Evolutionary conservation across 768 basidiomycete genomes (phyloP).

Genomic region (Russula emetica): DNA sequence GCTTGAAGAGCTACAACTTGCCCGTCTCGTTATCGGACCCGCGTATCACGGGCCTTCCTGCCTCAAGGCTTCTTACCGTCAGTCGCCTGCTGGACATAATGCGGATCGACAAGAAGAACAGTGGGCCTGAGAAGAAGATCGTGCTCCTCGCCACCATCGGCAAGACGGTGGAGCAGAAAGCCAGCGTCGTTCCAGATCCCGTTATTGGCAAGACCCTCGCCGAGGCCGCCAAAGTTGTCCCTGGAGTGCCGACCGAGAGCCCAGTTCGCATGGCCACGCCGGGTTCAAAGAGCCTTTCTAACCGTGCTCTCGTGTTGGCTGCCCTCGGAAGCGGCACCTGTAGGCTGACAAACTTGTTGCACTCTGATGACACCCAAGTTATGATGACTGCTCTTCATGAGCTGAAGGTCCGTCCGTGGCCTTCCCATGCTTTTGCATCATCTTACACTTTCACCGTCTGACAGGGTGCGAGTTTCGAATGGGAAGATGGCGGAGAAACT

Average conservation of each 20-base stretch:
- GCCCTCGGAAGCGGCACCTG: conserved; percentile 88
- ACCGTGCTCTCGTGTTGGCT: conserved; percentile 88
- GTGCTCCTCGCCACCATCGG: conserved; percentile 90
- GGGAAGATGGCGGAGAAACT: conserved; percentile 96
- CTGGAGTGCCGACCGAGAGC: conserved; percentile 53
- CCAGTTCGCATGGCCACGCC: conserved; percentile 81
- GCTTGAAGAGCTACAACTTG: conserved; percentile 86
- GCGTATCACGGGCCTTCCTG: conserved; percentile 65
- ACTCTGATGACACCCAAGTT: conserved; percentile 97
- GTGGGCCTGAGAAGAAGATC: conserved; percentile 86
- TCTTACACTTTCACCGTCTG: conserved; percentile 8
- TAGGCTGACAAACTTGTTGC: conserved; percentile 82
- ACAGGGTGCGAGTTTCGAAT: conserved; percentile 86
- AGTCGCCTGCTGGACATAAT: conserved; percentile 81
- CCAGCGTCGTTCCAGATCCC: conserved; percentile 76
- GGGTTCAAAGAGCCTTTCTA: conserved; percentile 94
- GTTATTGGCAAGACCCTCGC: conserved; percentile 79
- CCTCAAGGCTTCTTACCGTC: conserved; percentile 68
- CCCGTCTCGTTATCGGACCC: conserved; percentile 80
- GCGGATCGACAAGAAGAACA: conserved; percentile 96
- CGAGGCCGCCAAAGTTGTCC: conserved; percentile 71
- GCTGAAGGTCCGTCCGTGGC: conserved; percentile 56
- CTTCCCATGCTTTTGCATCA: conserved; percentile 6
- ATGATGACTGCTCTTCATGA: conserved; percentile 96
- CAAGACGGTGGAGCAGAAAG: conserved; percentile 86